These are phyloP conservation scores for Zygnema cylindricum DNA, from an alignment of 139 green algal genomes.

Conservation along the genomic window DNA sequence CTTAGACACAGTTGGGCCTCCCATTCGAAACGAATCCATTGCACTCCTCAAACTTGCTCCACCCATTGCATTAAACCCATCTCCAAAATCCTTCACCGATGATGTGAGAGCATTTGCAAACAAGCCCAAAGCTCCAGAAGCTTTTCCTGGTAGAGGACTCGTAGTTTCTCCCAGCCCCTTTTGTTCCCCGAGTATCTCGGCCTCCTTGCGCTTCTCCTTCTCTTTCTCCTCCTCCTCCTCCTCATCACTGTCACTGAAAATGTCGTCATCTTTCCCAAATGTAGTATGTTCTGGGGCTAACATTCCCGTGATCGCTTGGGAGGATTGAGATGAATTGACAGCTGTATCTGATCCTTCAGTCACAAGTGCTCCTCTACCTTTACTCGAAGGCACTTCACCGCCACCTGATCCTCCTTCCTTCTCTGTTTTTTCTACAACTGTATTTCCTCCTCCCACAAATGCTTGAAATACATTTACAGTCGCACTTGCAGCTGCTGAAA, in stretches of 20 bases:
- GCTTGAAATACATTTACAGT: slow-evolving; percentile 7
- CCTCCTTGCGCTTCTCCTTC: not conserved
- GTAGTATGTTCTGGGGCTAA: not conserved
- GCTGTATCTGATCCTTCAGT: not conserved
- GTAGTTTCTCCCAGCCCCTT: not conserved
- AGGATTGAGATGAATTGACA: not conserved
- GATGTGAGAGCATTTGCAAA: not conserved
- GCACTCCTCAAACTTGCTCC: not conserved
- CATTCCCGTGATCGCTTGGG: not conserved
- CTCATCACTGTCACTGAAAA: slow-evolving; percentile 32
- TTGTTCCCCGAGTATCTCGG: not conserved
- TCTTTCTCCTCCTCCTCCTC: slow-evolving; percentile 9
- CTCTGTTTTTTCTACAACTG: not conserved
- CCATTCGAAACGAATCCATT: slow-evolving; percentile 6
- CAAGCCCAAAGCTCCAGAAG: not conserved
- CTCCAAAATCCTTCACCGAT: not conserved
- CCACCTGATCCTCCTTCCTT: not conserved
- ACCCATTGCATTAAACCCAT: not conserved
- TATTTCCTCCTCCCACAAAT: not conserved
- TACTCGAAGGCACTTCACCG: not conserved
- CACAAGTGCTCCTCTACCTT: not conserved
- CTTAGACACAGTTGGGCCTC: not conserved
- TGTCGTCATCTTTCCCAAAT: not conserved
- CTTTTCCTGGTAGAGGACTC: not conserved
- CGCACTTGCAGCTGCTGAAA: slow-evolving; percentile 7